These are phyloP conservation scores for Trifolium pratense DNA, from an alignment of 306 rosid genomes.

Conservation along the genomic window DNA sequence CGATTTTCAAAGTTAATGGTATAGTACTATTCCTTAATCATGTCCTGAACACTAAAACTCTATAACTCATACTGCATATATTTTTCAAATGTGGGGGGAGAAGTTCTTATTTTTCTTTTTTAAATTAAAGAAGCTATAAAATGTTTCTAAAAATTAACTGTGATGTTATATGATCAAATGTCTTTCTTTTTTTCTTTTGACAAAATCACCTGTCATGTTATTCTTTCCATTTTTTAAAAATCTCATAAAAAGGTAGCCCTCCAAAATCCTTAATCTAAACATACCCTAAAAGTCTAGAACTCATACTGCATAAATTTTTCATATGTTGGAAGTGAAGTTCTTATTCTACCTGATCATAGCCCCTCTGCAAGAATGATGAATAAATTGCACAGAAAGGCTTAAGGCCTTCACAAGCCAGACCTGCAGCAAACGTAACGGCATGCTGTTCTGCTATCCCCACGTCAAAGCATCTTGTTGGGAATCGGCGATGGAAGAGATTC, in stretches of 20 bases:
- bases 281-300: not conserved
- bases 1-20: conserved; percentile 11
- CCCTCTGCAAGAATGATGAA: conserved; percentile 96
- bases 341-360: conserved; percentile 84
- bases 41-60: not conserved
- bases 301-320: not conserved
- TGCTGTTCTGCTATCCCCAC: conserved; percentile 99
- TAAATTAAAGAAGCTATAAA: no score
- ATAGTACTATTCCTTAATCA: not conserved
- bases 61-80: not conserved
- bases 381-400: conserved; percentile 94
- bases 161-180: no score
- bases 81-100: conserved; percentile 18
- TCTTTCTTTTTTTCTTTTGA: no score
- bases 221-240: no score
- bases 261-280: no score
- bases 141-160: no score
- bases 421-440: conserved; percentile 98
- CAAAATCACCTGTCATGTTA: no score
- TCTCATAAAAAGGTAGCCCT: no score
- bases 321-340: conserved; percentile 27
- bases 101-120: conserved; percentile 11
- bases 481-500: conserved; percentile 90
- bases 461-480: conserved; percentile 92
- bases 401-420: conserved; percentile 90